Percentiles rank a stretch among this genome's conserved stretches.
phyloP scores from a whole-genome alignment of 2,329 filamentous ascomycete species.

The Botryotinia convoluta region DNA sequence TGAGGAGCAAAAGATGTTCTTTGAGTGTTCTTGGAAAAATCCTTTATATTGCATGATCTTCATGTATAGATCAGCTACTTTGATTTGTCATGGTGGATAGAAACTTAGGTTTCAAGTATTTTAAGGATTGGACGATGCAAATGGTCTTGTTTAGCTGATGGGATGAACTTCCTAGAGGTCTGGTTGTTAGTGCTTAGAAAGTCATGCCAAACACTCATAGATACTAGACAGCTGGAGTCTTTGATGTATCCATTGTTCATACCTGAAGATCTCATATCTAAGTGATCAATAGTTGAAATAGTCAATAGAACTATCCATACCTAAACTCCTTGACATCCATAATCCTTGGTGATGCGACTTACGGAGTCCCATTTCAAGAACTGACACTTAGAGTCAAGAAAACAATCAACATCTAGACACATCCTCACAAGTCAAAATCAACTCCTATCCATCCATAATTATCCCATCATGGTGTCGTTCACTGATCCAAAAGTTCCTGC shows the following conservation, averaged over 20 bases:
- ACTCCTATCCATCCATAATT: neutral
- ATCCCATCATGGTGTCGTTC: neutral
- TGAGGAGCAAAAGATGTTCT: neutral
- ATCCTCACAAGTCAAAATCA: neutral
- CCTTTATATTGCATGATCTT: neutral
- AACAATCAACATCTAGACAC: neutral
- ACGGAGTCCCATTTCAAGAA: neutral
- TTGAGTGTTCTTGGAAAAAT: no score
- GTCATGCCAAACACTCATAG: no score
- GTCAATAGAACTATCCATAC: neutral
- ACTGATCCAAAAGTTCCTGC: neutral
- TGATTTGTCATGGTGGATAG: rapidly evolving
- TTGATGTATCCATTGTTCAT: neutral
- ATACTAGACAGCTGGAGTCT: neutral
- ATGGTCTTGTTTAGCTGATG: neutral
- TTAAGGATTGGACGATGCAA: rapidly evolving
- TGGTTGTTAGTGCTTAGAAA: neutral
- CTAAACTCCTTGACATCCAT: neutral
- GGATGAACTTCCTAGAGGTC: neutral
- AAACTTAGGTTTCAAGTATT: neutral
- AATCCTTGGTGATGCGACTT: rapidly evolving
- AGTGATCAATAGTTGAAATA: neutral
- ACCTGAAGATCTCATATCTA: rapidly evolving
- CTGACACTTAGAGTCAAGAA: rapidly evolving
- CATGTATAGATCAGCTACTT: neutral